Conservation (phyloP, 108 stramenopile genomes). For the Pinguiococcus pyrenoidosus region DNA sequence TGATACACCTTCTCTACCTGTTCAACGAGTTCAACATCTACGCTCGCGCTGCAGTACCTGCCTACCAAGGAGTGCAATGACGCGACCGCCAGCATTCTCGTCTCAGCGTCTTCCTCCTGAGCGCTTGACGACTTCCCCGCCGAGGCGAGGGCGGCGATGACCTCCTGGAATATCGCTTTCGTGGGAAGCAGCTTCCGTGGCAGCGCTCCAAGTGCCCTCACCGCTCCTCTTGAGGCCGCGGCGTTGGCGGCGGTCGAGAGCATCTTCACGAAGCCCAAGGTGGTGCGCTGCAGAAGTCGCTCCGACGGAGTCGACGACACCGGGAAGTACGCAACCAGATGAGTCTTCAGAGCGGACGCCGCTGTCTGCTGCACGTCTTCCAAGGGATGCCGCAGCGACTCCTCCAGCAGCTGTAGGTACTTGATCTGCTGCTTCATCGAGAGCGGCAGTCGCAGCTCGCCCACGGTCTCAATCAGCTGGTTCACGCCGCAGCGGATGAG, state of each 20-base stretch:
- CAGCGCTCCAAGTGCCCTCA: constrained; percentile 64
- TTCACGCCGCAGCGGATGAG: constrained; percentile 79
- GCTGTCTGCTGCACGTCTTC: constrained; percentile 72
- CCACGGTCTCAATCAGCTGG: constrained; percentile 56
- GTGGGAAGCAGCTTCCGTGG: constrained; percentile 11
- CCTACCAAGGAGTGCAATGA: no score
- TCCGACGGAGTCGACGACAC: no score
- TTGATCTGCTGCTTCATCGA: constrained; percentile 31
- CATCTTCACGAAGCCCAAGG: constrained; percentile 18
- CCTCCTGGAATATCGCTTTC: no score
- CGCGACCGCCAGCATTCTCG: no score
- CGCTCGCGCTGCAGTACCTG: no score
- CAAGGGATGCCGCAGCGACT: constrained; percentile 74
- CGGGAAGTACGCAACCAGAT: constrained; percentile 65
- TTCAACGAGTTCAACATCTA: no score
- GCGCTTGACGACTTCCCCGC: no score
- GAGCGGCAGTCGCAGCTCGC: background rate
- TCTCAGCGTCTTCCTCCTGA: no score
- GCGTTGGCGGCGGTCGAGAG: constrained; percentile 68
- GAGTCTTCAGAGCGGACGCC: constrained; percentile 49
- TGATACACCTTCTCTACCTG: constrained; percentile 54
- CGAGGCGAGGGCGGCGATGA: no score
- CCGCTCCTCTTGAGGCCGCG: constrained; percentile 77
- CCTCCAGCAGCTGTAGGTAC: constrained; percentile 75
- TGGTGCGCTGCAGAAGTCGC: constrained; percentile 1